Evolutionary conservation across 1,139 yeast species (phyloP), one percentile per base, ranked within the genome.

Genomic region (Diutina neorugosa): DNA sequence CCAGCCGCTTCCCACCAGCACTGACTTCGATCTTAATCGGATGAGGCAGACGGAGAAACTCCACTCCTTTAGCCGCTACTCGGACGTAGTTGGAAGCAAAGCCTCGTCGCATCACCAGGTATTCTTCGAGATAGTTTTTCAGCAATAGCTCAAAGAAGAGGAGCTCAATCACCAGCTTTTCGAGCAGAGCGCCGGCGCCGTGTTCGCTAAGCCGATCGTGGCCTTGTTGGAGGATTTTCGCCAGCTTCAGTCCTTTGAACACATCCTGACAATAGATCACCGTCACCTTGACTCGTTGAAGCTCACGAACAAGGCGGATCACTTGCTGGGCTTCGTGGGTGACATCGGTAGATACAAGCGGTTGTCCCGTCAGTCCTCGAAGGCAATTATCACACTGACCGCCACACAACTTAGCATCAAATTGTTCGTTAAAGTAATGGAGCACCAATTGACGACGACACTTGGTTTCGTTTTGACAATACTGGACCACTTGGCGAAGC

Each of bases 381-480:
- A 77, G 75, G 69, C 99, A 93, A 63, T 90, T 91, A 66, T 93
- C 98, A 70, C 99, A 93, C 57, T 81, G 79, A 57, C 81, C 80
- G 27, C 71, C 67, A 65, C 99, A 93, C 40, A 77, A 69, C 31
- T 68, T 69, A 3, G 87, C 77, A 59, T 86, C 81, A 64, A 91
- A 91, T 7, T 71, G 71, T 63, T 93, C 99, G 64, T 87, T 87
- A 69, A 93, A 93, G 64, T 91, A 93, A 53, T 87, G 93, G 53
- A 93, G 70, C 4, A 93, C 96, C 60, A 90, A 91, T 62, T 83
- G 80, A 57, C 98, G 76, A 56, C 98, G 78, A 65, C 99, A 93
- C 66, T 91, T 98, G 5, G 90, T 82, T 6, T 78, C 77, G 67
- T 93, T 93, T 57, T 91, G 96, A 69, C 98, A 93, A 63, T 90